Evolutionary conservation across 768 basidiomycete genomes (phyloP), one percentile per base, ranked within the genome.

Genomic region (Candolleomyces eurysporus): DNA sequence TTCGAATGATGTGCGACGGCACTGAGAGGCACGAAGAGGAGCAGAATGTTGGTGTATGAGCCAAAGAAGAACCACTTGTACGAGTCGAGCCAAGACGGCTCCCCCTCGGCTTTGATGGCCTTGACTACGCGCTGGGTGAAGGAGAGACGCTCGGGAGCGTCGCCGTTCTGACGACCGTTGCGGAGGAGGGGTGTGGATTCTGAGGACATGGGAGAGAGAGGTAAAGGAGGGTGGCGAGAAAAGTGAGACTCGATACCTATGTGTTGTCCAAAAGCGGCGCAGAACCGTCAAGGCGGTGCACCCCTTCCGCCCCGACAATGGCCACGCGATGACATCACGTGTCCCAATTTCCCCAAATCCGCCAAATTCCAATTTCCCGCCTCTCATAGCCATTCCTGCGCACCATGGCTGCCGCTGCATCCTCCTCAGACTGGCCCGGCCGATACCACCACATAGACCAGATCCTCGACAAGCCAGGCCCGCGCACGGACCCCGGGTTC

Each of bases 401-500:
- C 2, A 60, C 30, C 36, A 60, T 42, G 53, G 61, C 61, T 22
- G 60, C 64, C 61, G 63, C 64, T n/a, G 57, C 65, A 21, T 46
- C 67, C n/a, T 50, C 62, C 31, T 57, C 61, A 45, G 81, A 83
- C 71, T 82, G 81, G 82, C 67, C 73, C 26, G 79, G 83, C 50
- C 82, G 92, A 31, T 96, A 94, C 74, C 79, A 84, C 64, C 87
- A 94, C 71, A 82, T 96, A 53, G 92, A 97, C 74, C 92, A 93
- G 68, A 82, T 96, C 59, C 80, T 97, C 51, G 88, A 96, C 70
- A 83, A 78, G 30, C 84, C 90, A 50, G 95, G 95, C n/a, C 94
- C 94, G 43, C 88, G 93, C 67, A 96, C 95, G 17, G 92, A 94
- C 73, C 84, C 86, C 8, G 85, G 84, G 7, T 96, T 96, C 74